Evolutionary conservation across 2,329 filamentous ascomycete genomes (phyloP).

Genomic region (Botrytis cinerea): DNA sequence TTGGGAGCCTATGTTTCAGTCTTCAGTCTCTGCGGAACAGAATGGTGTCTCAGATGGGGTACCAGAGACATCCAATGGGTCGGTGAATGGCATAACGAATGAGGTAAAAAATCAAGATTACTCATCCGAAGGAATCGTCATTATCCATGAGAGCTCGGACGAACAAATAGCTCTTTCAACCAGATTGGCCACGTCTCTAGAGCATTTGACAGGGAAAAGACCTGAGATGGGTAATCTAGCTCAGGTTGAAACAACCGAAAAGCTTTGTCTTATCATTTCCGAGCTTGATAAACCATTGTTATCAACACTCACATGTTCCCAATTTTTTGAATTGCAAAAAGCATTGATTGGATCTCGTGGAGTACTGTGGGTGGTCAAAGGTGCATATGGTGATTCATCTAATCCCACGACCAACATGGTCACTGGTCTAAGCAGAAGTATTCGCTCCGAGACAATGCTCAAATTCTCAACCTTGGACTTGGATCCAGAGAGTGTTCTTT

Average conservation of each 20-base stretch:
- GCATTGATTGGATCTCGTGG: conserved; percentile 45
- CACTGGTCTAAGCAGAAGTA: conserved; percentile 19
- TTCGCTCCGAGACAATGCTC: conserved; percentile 22
- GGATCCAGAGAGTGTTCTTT: neutral
- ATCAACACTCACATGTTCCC: conserved; percentile 45
- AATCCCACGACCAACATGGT: conserved; percentile 38
- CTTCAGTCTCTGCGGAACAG: conserved; percentile 36
- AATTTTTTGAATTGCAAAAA: conserved; percentile 48
- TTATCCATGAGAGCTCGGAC: conserved; percentile 2
- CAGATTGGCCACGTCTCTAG: conserved; percentile 8
- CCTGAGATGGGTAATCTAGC: conserved; percentile 31
- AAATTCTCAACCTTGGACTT: conserved; percentile 24
- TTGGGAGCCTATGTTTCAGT: conserved; percentile 45
- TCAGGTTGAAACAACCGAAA: conserved; percentile 37
- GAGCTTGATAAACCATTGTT: conserved; percentile 46
- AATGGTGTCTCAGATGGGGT: conserved; percentile 36
- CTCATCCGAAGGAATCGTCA: neutral
- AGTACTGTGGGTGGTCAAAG: conserved; percentile 53
- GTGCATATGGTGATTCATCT: conserved; percentile 44
- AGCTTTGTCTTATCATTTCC: conserved; percentile 50
- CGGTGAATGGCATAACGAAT: neutral
- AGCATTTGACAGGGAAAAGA: conserved; percentile 9
- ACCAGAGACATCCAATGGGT: neutral
- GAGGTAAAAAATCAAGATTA: neutral
- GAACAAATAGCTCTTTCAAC: neutral